Evolutionary conservation across 495 filamentous ascomycete species (phyloP).

Genomic region (Penicillium samsonianum): DNA sequence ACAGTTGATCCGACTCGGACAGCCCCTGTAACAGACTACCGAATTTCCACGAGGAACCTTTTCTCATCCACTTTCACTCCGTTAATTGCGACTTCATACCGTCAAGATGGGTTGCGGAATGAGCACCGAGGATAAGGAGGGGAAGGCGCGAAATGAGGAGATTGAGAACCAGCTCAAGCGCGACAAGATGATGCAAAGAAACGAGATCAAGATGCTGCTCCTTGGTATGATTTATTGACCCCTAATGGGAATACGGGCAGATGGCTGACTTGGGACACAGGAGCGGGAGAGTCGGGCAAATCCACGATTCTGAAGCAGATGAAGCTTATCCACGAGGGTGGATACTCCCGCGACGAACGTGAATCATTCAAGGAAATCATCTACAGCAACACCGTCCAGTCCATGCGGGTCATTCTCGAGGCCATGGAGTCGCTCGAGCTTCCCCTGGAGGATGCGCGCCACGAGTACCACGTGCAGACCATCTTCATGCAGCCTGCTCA

Average conservation of each 20-base stretch:
- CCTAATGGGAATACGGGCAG: not conserved
- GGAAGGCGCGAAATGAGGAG: slow-evolving; percentile 98
- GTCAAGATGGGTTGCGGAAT: slow-evolving; percentile 98
- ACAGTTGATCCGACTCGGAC: slow-evolving; percentile 7
- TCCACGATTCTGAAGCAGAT: slow-evolving; percentile 99
- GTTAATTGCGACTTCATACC: slow-evolving; percentile 22
- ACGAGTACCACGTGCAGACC: slow-evolving; percentile 93
- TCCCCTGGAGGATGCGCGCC: slow-evolving; percentile 80
- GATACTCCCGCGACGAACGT: slow-evolving; percentile 58
- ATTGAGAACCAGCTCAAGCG: slow-evolving; percentile 97
- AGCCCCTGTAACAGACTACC: slow-evolving; percentile 20
- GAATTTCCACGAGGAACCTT: slow-evolving; percentile 19
- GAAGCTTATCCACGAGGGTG: slow-evolving; percentile 66
- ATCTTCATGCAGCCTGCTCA: slow-evolving; percentile 95
- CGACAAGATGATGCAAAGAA: slow-evolving; percentile 93
- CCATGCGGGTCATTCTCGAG: slow-evolving; percentile 93
- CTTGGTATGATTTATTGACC: slow-evolving; percentile 65
- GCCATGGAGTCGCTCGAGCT: slow-evolving; percentile 94
- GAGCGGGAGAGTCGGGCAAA: slow-evolving; percentile 99
- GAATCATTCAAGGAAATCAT: slow-evolving; percentile 88
- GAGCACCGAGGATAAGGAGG: slow-evolving; percentile 99
- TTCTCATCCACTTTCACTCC: slow-evolving; percentile 26
- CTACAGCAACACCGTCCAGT: slow-evolving; percentile 97
- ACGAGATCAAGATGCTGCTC: slow-evolving; percentile 99
- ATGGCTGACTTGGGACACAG: slow-evolving; percentile 47